Percentiles rank a stretch among this genome's conserved stretches.
phyloP scores from a whole-genome alignment of 768 basidiomycete genomes.

The button mushroom (Agaricus bisporus) region DNA sequence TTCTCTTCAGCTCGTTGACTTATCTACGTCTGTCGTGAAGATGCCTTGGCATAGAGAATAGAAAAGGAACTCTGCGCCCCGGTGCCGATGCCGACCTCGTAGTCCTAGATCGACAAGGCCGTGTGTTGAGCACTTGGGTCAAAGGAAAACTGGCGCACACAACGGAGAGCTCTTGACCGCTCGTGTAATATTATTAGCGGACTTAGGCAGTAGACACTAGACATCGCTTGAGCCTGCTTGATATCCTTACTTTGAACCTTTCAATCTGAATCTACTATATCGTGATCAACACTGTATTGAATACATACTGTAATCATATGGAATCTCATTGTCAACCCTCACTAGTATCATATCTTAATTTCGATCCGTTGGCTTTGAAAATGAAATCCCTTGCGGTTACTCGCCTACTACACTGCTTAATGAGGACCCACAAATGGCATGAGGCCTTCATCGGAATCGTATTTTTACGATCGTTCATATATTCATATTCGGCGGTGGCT shows the following conservation, averaged over 20 bases:
- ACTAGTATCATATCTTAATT: too few relatives aligned
- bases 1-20: neutral
- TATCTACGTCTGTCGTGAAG: constrained; percentile 25
- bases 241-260: constrained; percentile 12
- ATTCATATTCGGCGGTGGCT: neutral
- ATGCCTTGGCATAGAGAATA: constrained; percentile 71
- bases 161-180: constrained; percentile 30
- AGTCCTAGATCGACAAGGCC: constrained; percentile 64
- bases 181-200: constrained; percentile 5
- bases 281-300: neutral
- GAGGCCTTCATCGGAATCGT: neutral
- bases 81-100: constrained; percentile 87
- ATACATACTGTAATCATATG: neutral
- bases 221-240: neutral
- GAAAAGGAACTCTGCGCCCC: constrained; percentile 73
- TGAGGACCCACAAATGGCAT: too few relatives aligned
- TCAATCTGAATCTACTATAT: neutral
- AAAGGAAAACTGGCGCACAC: constrained; percentile 59
- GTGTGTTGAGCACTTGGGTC: constrained; percentile 71
- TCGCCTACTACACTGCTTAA: too few relatives aligned
- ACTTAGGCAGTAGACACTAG: too few relatives aligned
- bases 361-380: too few relatives aligned
- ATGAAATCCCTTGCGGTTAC: too few relatives aligned
- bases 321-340: neutral
- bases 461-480: neutral